Evolutionary conservation across 106 monocot genomes (phyloP), one percentile per base, ranked within the genome.

Genomic region (Ottelia alismoides): DNA sequence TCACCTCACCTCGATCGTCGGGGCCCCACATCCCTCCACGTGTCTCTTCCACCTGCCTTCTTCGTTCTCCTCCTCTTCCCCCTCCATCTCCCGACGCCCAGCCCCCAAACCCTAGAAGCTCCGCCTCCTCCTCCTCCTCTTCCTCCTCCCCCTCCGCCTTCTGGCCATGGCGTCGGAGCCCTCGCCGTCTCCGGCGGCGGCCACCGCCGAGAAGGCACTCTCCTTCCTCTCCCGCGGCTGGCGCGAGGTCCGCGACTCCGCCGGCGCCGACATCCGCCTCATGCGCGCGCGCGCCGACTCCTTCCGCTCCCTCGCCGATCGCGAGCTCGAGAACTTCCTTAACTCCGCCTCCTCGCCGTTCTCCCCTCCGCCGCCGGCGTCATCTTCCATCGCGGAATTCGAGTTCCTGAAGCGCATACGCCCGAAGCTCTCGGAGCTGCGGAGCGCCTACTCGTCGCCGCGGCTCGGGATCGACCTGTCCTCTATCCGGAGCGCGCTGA

Each of bases 321-420:
- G 90, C 2, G 98, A 91, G 76, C 82, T 98, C 9, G 96, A 89
- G 77, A 89, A 85, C 31, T 82, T 98, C 60, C 68, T 90, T 49
- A 63, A 73, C 49, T 27, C 53, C 7, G 45, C 47, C 28, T 30
- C 58, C 9, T 35, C 44, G 16, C 27, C 69, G 31, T 45, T 48
- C 16, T 17, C 64, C 18, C 28, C 63, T 4, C 54, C 31, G 43
- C 49, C 65, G 20, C 55, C 74, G 49, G 47, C 70, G 20, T 53
- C 66, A 2, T 19, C 49, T 23, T 72, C 84, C 51, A 68, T 85
- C 10, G 75, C 71, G 23, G 96, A 98, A 55, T 60, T 89, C 49
- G 85, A 96, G 61, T 79, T 96, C 76, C 74, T 90, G 49, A 90
- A 77, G 75, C 59, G 77, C 70, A 79, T 98, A 32, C 76, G 72